Base-by-base conservation (phyloP, 257 asterid species). In the Solanum paucissectum region DNA sequence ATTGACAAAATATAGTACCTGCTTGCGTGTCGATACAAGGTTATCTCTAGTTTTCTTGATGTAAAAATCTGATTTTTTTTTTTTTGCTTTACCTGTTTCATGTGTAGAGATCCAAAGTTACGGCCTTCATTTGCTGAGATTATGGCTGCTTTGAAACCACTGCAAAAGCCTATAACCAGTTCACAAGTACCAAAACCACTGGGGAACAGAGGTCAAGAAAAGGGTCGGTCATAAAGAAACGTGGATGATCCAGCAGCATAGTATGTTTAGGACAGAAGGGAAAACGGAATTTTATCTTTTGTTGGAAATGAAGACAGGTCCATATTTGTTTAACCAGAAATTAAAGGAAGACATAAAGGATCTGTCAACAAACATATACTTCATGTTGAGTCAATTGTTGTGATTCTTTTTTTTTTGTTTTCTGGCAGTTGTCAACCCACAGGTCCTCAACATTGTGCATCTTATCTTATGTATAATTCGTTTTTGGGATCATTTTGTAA, bases 71-170 rank as follows among this genome's bases (percentile, higher is more conserved):
- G 34, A 27, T 66, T 12, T n/a, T 12, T 60, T 7, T 69, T 74
- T 86, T 52, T 23, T 18, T n/a, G 7, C 38, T 71, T 36, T 81
- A 9, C 85, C 68, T 82, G 85, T 25, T 49, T 49, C 27, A 49
- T 49, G 68, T 89, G 91, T 73, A 97, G 99, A 86, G 98, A 97
- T 88, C 95, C 98, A 71, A 95, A 89, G 44, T 88, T 93, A 88
- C 91, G 99, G 86, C 99, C 99, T 40, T 90, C 99, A 9, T 97
- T 97, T 86, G 88, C 94, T 27, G 96, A 97, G 90, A 97, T 97
- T 34, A 97, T 97, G 98, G 96, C 97, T 71, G 95, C 97, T 62
- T 75, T 97, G 77, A 97, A 94, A 87, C 99, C 98, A 7, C 92
- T 97, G 87, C 98, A 95, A 91, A 96, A 94, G 93, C 93, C 98